These are phyloP conservation scores for Tolypocladium cylindrosporum DNA, from an alignment of 2,329 filamentous ascomycete species.

Conservation along the genomic window DNA sequence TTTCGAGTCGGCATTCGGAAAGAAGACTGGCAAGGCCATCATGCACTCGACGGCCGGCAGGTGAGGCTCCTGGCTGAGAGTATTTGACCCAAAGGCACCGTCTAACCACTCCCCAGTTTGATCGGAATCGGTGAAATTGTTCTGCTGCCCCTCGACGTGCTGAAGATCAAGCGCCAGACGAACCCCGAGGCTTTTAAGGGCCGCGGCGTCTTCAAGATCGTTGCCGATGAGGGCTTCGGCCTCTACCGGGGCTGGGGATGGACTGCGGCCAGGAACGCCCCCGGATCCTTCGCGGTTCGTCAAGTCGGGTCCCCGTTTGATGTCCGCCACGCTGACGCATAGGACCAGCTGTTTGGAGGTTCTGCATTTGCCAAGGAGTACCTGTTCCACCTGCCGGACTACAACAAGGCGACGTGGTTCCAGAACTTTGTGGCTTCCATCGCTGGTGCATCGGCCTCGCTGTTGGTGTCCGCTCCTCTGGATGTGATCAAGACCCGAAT, in stretches of 20 bases:
- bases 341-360: conserved; percentile 78
- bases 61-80: conserved; percentile 30
- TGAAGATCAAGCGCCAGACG: conserved; percentile 99
- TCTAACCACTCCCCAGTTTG: conserved; percentile 43
- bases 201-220: conserved; percentile 79
- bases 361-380: conserved; percentile 98
- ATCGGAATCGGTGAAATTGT: conserved; percentile 98
- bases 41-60: conserved; percentile 95
- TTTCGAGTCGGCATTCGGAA: conserved; percentile 86
- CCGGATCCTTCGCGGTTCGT: conserved; percentile 88
- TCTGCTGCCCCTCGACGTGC: conserved; percentile 84
- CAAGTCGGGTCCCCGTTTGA: not conserved
- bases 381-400: conserved; percentile 78
- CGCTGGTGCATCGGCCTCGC: conserved; percentile 86
- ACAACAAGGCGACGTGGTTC: conserved; percentile 88
- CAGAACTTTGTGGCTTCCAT: conserved; percentile 98
- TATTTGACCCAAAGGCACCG: not conserved
- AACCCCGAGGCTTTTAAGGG: conserved; percentile 97
- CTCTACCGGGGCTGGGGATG: conserved; percentile 94
- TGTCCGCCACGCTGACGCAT: not conserved
- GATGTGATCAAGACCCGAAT: conserved; percentile 98
- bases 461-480: conserved; percentile 89
- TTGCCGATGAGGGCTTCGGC: conserved; percentile 89
- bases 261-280: conserved; percentile 94
- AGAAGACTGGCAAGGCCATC: conserved; percentile 95